Conservation (phyloP, 1,139 yeast genomes). For the Candida sanyaensis region DNA sequence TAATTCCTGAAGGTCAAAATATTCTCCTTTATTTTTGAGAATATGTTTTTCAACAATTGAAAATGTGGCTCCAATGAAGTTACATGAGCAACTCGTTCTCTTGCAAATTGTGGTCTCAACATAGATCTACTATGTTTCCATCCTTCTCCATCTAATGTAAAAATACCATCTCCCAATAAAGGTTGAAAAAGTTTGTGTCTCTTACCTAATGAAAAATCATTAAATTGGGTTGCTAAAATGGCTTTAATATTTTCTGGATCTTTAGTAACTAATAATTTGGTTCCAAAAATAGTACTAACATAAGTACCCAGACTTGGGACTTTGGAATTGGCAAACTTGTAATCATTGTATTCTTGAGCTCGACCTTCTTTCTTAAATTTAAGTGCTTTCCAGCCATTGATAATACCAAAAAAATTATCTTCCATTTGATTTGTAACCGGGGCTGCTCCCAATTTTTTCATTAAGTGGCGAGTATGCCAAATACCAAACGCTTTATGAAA, state of each 20-base stretch:
- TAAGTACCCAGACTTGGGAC: slow-evolving; percentile 1
- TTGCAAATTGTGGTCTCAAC: slow-evolving; percentile 55
- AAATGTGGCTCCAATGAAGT: slow-evolving; percentile 45
- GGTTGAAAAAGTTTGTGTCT: slow-evolving; percentile 42
- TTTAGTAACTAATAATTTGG: slow-evolving; percentile 18
- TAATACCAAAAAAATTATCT: slow-evolving; percentile 19
- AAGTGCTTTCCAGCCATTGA: slow-evolving; percentile 14
- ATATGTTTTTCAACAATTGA: slow-evolving; percentile 37
- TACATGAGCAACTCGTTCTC: slow-evolving; percentile 53
- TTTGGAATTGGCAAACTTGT: neutral
- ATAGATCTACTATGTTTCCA: slow-evolving; percentile 58
- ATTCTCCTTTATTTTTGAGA: slow-evolving; percentile 21
- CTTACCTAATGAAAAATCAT: slow-evolving; percentile 50
- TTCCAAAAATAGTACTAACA: slow-evolving; percentile 18
- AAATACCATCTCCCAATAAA: slow-evolving; percentile 55
- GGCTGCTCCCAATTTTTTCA: slow-evolving; percentile 19
- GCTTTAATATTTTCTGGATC: slow-evolving; percentile 38
- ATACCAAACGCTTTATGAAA: neutral
- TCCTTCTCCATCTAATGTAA: slow-evolving; percentile 54
- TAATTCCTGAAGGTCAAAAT: slow-evolving; percentile 37
- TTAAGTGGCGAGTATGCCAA: slow-evolving; percentile 6
- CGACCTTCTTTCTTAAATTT: slow-evolving; percentile 15
- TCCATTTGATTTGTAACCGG: slow-evolving; percentile 16
- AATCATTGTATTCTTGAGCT: slow-evolving; percentile 11
- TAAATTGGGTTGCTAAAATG: slow-evolving; percentile 41